These are phyloP conservation scores for Xylaria hypoxylon DNA, from an alignment of 2,329 filamentous ascomycete species.

Conservation along the genomic window DNA sequence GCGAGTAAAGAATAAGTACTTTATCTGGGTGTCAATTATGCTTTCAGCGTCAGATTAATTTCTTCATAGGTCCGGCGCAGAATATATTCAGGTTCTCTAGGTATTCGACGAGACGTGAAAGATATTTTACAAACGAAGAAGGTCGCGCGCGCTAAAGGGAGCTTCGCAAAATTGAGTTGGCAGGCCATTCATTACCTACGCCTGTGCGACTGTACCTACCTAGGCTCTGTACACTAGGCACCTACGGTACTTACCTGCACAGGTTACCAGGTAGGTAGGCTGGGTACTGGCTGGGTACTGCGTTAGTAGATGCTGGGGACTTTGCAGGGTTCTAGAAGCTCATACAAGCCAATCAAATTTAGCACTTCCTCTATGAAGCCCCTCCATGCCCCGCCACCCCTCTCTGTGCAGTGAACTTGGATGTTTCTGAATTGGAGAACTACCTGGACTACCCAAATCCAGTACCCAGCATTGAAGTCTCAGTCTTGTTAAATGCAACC, in stretches of 20 bases:
- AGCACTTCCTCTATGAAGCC: background rate
- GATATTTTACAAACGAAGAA: constrained; percentile 36
- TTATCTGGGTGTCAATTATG: constrained; percentile 24
- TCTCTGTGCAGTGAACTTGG: no score
- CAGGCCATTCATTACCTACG: background rate
- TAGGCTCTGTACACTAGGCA: no score
- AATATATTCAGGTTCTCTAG: background rate
- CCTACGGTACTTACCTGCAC: constrained; percentile 6
- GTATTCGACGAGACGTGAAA: constrained; percentile 13
- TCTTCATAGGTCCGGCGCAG: background rate
- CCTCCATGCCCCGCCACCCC: constrained; percentile 28
- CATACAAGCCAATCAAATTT: constrained; percentile 17
- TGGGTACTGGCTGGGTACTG: background rate
- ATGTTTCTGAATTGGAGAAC: no score
- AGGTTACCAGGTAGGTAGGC: no score
- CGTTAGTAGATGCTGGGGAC: background rate
- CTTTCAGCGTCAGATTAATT: background rate
- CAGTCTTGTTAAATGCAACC: no score
- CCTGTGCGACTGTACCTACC: background rate
- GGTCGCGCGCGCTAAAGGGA: constrained; percentile 29
- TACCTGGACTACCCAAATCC: no score
- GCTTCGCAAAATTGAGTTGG: constrained; percentile 25
- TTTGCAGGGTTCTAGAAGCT: constrained; percentile 6
- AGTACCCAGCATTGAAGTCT: no score
- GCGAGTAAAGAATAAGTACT: background rate